Evolutionary conservation across 768 basidiomycete genomes (phyloP).

Genomic region (Coprinopsis cinerea): DNA sequence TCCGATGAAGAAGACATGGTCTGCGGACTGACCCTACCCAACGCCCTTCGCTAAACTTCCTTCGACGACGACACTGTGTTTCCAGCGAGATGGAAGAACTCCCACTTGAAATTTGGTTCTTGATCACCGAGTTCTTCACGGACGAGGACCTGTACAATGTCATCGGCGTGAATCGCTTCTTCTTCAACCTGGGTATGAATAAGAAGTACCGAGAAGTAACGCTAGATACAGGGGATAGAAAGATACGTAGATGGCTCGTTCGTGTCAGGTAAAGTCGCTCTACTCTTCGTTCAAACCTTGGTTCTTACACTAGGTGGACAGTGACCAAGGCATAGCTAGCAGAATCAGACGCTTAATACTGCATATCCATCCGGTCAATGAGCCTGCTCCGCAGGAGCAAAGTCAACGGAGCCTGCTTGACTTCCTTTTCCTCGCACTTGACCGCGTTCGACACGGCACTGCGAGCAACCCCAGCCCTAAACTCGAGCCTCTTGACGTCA

Average conservation of each 20-base stretch:
- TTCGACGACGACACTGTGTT: no score
- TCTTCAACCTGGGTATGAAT: slow-evolving; percentile 11
- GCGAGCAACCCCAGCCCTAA: background rate
- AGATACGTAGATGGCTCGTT: background rate
- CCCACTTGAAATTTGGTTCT: slow-evolving; percentile 8
- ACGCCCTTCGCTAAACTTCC: no score
- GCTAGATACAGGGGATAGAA: background rate
- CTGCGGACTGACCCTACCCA: no score
- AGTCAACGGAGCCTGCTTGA: slow-evolving; percentile 9
- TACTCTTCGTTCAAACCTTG: background rate
- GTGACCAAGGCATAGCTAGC: background rate
- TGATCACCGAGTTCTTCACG: slow-evolving; percentile 2
- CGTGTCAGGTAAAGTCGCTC: slow-evolving; percentile 1
- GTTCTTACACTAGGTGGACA: background rate
- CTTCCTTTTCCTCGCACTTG: slow-evolving; percentile 12
- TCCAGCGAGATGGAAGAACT: slow-evolving; percentile 9
- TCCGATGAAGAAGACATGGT: no score
- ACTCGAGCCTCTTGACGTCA: slow-evolving; percentile 15
- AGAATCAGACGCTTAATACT: slow-evolving; percentile 1
- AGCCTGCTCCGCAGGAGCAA: background rate
- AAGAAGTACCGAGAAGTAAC: slow-evolving; percentile 5
- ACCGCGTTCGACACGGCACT: slow-evolving; percentile 7
- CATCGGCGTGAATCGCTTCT: slow-evolving; percentile 11
- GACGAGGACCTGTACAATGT: slow-evolving; percentile 3
- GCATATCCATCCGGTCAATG: background rate